phyloP scores from a whole-genome alignment of 148 eudicot species.

The Dianthus caryophyllus region DNA sequence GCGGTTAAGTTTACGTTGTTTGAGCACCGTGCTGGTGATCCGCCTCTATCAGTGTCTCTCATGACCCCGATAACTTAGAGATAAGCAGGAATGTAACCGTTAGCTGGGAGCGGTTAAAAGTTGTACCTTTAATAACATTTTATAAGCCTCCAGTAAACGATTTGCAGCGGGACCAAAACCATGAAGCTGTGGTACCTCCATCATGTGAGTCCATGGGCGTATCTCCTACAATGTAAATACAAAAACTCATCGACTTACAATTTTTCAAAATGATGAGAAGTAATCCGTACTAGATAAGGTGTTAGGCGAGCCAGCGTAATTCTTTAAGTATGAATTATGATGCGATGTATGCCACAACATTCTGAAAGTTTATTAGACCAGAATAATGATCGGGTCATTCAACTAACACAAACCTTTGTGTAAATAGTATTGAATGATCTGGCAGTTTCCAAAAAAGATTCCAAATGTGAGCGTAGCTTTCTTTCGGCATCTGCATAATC shows the following conservation, averaged over 20 bases:
- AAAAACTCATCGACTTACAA: background rate
- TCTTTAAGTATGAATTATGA: background rate
- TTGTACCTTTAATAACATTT: slow-evolving; percentile 88
- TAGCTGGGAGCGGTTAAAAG: background rate
- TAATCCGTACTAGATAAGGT: slow-evolving; percentile 4
- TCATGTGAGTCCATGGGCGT: slow-evolving; percentile 99
- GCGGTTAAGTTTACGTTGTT: too few species aligned
- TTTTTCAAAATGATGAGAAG: background rate
- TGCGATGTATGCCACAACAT: background rate
- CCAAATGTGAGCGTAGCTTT: slow-evolving; percentile 72
- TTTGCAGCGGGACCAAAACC: slow-evolving; percentile 99
- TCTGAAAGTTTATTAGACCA: background rate
- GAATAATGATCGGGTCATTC: background rate
- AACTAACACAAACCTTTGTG: slow-evolving; percentile 57
- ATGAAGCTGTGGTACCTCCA: slow-evolving; percentile 99
- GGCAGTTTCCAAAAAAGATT: slow-evolving; percentile 91
- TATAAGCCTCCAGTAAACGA: slow-evolving; percentile 90
- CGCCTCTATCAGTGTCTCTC: too few species aligned
- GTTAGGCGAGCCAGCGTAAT: background rate
- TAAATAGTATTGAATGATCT: slow-evolving; percentile 81
- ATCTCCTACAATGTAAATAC: slow-evolving; percentile 54
- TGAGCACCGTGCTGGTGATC: too few species aligned
- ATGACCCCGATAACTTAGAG: background rate
- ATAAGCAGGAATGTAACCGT: too few species aligned
- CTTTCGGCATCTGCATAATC: slow-evolving; percentile 75